These are phyloP conservation scores for Allantophomopsis cytisporea DNA, from an alignment of 2,329 filamentous ascomycete species.

Conservation along the genomic window DNA sequence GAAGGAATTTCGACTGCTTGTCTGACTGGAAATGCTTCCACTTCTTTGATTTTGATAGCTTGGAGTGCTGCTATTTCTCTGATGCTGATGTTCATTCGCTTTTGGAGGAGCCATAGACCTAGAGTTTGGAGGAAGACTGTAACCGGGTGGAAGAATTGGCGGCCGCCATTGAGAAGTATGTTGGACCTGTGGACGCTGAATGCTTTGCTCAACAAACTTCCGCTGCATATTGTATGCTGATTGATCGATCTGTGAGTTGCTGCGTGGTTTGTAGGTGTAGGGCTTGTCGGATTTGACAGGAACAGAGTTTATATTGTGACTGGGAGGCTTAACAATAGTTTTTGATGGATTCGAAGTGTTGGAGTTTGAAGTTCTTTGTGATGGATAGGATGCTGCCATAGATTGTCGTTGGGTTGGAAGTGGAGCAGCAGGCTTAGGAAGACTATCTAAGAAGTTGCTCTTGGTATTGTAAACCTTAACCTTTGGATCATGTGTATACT, in stretches of 20 bases:
- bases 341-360: constrained; percentile 18
- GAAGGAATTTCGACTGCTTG: constrained; percentile 10
- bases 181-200: constrained; percentile 8
- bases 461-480: constrained; percentile 48
- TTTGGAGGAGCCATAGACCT: background rate
- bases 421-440: constrained; percentile 36
- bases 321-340: constrained; percentile 13
- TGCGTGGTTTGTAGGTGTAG: constrained; percentile 36
- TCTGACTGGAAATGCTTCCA: constrained; percentile 5
- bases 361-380: constrained; percentile 9
- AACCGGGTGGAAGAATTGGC: background rate
- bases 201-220: constrained; percentile 15
- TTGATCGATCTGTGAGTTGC: constrained; percentile 11
- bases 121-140: background rate
- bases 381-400: constrained; percentile 16
- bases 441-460: constrained; percentile 60
- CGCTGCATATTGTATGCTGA: constrained; percentile 18
- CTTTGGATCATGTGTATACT: constrained; percentile 70
- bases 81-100: background rate
- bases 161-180: constrained; percentile 14
- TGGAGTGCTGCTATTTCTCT: background rate
- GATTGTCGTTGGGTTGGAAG: constrained; percentile 19
- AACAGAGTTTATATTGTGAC: constrained; percentile 6
- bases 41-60: constrained; percentile 5
- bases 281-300: constrained; percentile 27